phyloP scores from a whole-genome alignment of 768 basidiomycete genomes.

The Lactarius pseudohatsudake region DNA sequence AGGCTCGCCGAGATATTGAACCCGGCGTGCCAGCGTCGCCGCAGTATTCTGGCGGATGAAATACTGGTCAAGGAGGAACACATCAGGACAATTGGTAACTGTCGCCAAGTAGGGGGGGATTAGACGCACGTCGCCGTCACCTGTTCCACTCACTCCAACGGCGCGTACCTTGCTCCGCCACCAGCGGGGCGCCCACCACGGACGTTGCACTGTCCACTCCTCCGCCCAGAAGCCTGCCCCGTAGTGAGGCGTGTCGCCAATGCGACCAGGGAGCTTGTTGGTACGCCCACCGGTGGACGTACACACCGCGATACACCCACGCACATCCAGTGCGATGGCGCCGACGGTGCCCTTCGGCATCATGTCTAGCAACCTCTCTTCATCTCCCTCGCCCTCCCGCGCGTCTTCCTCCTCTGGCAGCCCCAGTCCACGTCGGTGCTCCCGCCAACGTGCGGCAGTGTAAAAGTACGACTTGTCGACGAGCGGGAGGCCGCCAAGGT shows the following conservation, averaged over 20 bases:
- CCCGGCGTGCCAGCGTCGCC: conserved; percentile 62
- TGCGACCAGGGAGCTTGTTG: conserved; percentile 78
- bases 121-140: conserved; percentile 73
- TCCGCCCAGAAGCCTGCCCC: conserved; percentile 84
- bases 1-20: conserved; percentile 59
- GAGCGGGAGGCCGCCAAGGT: conserved; percentile 53
- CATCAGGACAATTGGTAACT: conserved; percentile 5
- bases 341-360: conserved; percentile 80
- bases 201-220: conserved; percentile 53
- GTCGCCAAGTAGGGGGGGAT: background rate
- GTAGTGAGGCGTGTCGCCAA: conserved; percentile 83
- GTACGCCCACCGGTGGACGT: conserved; percentile 84
- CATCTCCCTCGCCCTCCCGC: conserved; percentile 36
- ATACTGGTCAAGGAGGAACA: conserved; percentile 45
- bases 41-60: conserved; percentile 74
- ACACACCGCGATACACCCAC: conserved; percentile 68
- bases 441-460: conserved; percentile 71
- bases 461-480: conserved; percentile 80
- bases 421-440: conserved; percentile 72
- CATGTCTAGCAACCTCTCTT: conserved; percentile 47
- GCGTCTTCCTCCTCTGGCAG: conserved; percentile 62
- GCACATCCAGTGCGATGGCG: conserved; percentile 73
- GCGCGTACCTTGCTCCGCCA: conserved; percentile 41
- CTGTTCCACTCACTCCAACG: conserved; percentile 80
- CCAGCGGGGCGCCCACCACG: conserved; percentile 45